Conservation (phyloP, 768 basidiomycete genomes). For the Rubroboletus pulcherrimus region DNA sequence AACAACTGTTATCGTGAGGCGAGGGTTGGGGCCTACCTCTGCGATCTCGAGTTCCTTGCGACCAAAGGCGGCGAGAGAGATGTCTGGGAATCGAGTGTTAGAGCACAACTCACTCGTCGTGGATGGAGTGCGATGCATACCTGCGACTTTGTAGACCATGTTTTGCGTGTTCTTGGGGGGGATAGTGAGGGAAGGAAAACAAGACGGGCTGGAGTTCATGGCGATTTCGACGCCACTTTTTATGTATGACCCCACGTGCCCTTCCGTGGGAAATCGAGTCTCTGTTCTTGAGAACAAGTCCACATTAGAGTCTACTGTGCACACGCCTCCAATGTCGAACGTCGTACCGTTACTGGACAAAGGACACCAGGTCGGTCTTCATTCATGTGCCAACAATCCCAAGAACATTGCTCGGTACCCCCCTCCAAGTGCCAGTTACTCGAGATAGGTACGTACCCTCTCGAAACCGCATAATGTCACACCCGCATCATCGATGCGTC, state of each 20-base stretch:
- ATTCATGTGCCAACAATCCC: constrained; percentile 3
- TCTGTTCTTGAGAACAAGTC: constrained; percentile 11
- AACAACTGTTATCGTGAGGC: constrained; percentile 12
- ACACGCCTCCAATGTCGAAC: neutral
- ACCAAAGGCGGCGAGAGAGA: constrained; percentile 98
- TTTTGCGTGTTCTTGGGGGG: constrained; percentile 15
- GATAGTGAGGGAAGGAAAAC: constrained; percentile 27
- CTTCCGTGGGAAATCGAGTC: constrained; percentile 24
- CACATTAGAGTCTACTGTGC: too few species aligned
- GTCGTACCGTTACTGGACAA: neutral
- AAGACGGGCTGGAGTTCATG: constrained; percentile 15
- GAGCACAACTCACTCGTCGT: neutral
- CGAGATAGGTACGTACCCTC: constrained; percentile 45
- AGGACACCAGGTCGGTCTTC: neutral
- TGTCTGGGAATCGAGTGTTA: constrained; percentile 45
- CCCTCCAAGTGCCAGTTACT: constrained; percentile 51
- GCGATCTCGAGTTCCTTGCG: constrained; percentile 99
- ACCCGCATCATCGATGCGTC: too few species aligned
- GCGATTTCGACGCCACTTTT: constrained; percentile 26
- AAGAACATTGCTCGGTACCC: neutral
- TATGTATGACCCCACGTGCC: constrained; percentile 31
- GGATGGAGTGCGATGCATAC: constrained; percentile 35
- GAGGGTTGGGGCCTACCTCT: constrained; percentile 57
- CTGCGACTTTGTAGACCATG: constrained; percentile 91
- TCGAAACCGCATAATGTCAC: neutral